Base-by-base conservation (phyloP, 1,139 yeast species). In the Petasospora rhodanensis region DNA sequence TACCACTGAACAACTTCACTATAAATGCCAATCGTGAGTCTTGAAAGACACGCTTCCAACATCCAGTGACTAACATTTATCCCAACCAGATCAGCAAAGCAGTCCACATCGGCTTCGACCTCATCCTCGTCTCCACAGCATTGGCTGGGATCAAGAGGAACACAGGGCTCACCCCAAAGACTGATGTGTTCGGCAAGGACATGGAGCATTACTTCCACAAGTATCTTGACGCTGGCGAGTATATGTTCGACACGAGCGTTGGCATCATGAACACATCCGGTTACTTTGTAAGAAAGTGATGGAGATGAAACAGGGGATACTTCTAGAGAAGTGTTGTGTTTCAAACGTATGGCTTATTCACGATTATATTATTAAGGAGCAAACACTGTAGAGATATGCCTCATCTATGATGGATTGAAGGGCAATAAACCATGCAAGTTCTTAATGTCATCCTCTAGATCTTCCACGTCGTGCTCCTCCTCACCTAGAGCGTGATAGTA, bases 131-230 rank as follows among this genome's bases (percentile, higher is more conserved):
- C 5, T 82, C 96, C 2, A 81, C 95, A 0, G 73, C 87, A 34
- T 66, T 91, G 35, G 95, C 97, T 1, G 97, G 96, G 2, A 77
- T 91, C 32, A 85, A 81, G 60, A 75, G 95, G 56, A 79, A 79
- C 48, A 81, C 96, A 4, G 97, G 97, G 0, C 65, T 89, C 27
- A 73, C 86, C 2, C 67, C 70, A 22, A 68, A 68, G 42, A 35
- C 63, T 9, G 61, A 62, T 10, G 29, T 52, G 2, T 43, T 67
- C 4, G 60, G 60, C 12, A 56, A 74, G 31, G 81, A 79, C 24
- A 62, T 80, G 10, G 71, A 71, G 50, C 66, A 70, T 26, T 79
- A 81, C 51, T 64, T 79, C 13, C 63, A 64, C 22, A 80, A 76
- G 51, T 91, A 86, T 55, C 69, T 91, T 45, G 82, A 77, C 37